phyloP scores from a whole-genome alignment of 176 grass and related monocot genomes.

The Lolium perenne region DNA sequence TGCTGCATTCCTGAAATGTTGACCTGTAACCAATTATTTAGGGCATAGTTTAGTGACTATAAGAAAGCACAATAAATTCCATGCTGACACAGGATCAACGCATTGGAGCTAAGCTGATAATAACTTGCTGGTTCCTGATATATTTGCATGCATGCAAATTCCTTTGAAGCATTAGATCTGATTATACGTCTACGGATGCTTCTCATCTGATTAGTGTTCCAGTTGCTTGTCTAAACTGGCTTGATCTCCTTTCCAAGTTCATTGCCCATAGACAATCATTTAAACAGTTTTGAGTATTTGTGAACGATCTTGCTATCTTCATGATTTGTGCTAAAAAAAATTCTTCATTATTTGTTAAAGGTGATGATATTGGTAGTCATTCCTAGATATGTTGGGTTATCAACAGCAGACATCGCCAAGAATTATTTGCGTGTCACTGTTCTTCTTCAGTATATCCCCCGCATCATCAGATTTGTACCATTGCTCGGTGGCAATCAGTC shows the following conservation, averaged over 20 bases:
- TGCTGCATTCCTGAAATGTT: neutral
- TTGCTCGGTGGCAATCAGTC: constrained; percentile 85
- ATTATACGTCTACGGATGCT: neutral
- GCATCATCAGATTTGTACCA: constrained; percentile 93
- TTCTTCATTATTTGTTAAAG: constrained; percentile 51
- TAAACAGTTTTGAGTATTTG: neutral
- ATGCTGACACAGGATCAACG: neutral
- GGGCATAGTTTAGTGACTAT: constrained; percentile 5
- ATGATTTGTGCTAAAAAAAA: neutral
- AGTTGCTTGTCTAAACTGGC: constrained; percentile 11
- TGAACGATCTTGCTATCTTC: constrained; percentile 10
- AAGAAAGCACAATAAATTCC: neutral
- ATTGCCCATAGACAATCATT: neutral
- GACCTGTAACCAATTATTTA: neutral
- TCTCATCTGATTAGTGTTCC: neutral
- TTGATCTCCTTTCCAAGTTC: neutral
- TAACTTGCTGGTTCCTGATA: neutral
- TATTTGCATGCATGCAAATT: constrained; percentile 9
- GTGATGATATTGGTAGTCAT: constrained; percentile 95
- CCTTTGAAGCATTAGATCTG: constrained; percentile 7
- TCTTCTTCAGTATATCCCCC: constrained; percentile 91
- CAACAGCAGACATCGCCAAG: constrained; percentile 84
- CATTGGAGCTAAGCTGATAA: constrained; percentile 2
- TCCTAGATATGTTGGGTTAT: constrained; percentile 82
- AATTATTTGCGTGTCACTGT: constrained; percentile 88